phyloP scores from a whole-genome alignment of 345 rosid genomes.

The Brassica carinata region DNA sequence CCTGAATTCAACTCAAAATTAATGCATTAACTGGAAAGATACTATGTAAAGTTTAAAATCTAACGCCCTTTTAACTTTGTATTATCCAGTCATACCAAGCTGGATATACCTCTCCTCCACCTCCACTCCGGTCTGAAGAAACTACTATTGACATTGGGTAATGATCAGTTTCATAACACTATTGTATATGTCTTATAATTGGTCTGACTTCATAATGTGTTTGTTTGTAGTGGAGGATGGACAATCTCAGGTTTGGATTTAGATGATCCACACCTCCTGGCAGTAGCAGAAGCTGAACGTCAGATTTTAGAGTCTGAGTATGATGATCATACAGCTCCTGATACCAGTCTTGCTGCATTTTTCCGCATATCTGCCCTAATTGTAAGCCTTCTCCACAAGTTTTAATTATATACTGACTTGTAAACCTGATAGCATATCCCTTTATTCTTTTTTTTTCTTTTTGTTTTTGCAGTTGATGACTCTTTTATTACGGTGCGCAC shows the following conservation, averaged over 20 bases:
- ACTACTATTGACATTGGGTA: slow-evolving; percentile 85
- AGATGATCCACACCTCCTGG: slow-evolving; percentile 81
- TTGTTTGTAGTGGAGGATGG: slow-evolving; percentile 75
- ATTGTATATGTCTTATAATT: neutral
- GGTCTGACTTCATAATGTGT: neutral
- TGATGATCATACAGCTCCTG: slow-evolving; percentile 79
- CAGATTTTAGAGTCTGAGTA: slow-evolving; percentile 84
- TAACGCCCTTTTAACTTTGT: slow-evolving; percentile 30
- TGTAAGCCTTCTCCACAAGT: slow-evolving; percentile 40
- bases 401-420: neutral
- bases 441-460: neutral
- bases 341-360: slow-evolving; percentile 84
- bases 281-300: slow-evolving; percentile 90
- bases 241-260: slow-evolving; percentile 83
- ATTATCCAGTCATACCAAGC: slow-evolving; percentile 68
- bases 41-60: neutral
- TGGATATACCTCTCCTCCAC: slow-evolving; percentile 83
- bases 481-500: slow-evolving; percentile 76
- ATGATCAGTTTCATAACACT: slow-evolving; percentile 24
- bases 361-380: slow-evolving; percentile 88
- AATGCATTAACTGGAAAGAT: neutral
- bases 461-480: slow-evolving; percentile 67
- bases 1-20: neutral
- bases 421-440: neutral
- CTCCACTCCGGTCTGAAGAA: slow-evolving; percentile 59